Percentiles rank a stretch among this genome's conserved stretches.
phyloP scores from a whole-genome alignment of 1,284 basidiomycete species.

The Chiua sp. region DNA sequence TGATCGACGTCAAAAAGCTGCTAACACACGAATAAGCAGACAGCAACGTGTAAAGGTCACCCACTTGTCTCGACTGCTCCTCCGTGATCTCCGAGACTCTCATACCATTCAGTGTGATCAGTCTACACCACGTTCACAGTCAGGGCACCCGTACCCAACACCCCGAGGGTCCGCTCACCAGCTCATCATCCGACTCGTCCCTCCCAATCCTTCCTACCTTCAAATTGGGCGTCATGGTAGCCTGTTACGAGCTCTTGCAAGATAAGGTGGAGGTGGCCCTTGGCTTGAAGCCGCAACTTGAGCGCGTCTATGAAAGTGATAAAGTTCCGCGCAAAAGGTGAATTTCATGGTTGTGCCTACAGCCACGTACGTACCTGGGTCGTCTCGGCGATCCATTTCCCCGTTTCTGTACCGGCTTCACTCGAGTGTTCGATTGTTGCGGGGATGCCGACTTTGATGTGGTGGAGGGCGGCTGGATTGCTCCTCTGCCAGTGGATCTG shows the following conservation, averaged over 20 bases:
- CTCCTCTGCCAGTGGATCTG: conserved; percentile 73
- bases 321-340: conserved; percentile 67
- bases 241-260: conserved; percentile 94
- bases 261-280: conserved; percentile 96
- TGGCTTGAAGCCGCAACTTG: conserved; percentile 90
- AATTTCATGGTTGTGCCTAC: too few species aligned
- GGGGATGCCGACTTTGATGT: conserved; percentile 92
- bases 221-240: conserved; percentile 92
- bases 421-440: conserved; percentile 95
- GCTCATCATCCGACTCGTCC: conserved; percentile 92
- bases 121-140: conserved; percentile 61
- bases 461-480: conserved; percentile 89
- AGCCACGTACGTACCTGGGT: conserved; percentile 87
- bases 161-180: conserved; percentile 63
- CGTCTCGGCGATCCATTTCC: conserved; percentile 98
- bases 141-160: neutral
- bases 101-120: conserved; percentile 97
- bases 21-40: conserved; percentile 44
- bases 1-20: conserved; percentile 97
- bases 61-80: conserved; percentile 92
- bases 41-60: conserved; percentile 16
- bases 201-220: conserved; percentile 94
- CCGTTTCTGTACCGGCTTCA: conserved; percentile 84
- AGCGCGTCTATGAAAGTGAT: conserved; percentile 99
- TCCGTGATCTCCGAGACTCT: conserved; percentile 96